Evolutionary conservation across 495 filamentous ascomycete species (phyloP).

Genomic region (Tuber indicum): DNA sequence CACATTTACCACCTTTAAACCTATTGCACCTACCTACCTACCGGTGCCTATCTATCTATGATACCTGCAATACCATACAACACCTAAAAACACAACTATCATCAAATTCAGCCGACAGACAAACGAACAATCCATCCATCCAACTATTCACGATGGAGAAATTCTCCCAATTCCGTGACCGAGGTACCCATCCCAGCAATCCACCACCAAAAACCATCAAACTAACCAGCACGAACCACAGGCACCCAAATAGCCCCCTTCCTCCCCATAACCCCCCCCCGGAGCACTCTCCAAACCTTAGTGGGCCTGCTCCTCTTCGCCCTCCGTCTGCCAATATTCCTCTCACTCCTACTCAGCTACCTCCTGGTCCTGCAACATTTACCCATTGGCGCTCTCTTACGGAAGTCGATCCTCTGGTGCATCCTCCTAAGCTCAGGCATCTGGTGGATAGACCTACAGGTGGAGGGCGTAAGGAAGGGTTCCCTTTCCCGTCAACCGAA

Average conservation of each 20-base stretch:
- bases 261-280: constrained; percentile 63
- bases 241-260: constrained; percentile 96
- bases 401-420: constrained; percentile 80
- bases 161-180: constrained; percentile 90
- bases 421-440: constrained; percentile 80
- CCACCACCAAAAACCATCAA: constrained; percentile 7
- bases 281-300: constrained; percentile 55
- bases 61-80: background rate
- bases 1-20: background rate
- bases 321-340: constrained; percentile 71
- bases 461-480: constrained; percentile 91
- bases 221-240: constrained; percentile 43
- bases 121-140: background rate
- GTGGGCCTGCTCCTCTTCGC: constrained; percentile 66
- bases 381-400: constrained; percentile 67
- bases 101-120: background rate
- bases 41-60: no score
- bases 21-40: background rate
- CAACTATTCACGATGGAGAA: constrained; percentile 68
- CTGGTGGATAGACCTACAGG: constrained; percentile 96
- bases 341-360: constrained; percentile 61
- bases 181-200: constrained; percentile 52
- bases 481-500: constrained; percentile 1
- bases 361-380: constrained; percentile 79
- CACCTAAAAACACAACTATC: background rate